Percentiles rank a stretch among this genome's conserved stretches.
phyloP scores from a whole-genome alignment of 1,139 yeast species.

The Diutina rugosa region DNA sequence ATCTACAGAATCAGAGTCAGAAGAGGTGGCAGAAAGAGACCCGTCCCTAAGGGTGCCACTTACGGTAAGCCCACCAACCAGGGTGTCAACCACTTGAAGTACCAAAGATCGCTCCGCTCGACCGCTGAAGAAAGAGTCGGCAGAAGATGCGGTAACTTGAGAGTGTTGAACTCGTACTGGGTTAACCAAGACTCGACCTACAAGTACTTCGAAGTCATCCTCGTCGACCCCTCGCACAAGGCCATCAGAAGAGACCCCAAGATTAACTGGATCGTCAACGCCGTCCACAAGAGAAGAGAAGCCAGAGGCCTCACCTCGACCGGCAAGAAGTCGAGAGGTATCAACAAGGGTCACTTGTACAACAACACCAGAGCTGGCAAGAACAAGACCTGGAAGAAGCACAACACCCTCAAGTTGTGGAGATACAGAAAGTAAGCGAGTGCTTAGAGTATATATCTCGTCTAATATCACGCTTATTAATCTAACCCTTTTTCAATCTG shows the following conservation, averaged over 20 bases:
- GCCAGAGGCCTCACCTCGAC: slow-evolving; percentile 97
- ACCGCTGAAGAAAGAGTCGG: slow-evolving; percentile 99
- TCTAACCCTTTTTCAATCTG: background rate
- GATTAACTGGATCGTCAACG: slow-evolving; percentile 99
- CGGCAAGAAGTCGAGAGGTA: slow-evolving; percentile 99
- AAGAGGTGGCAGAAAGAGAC: slow-evolving; percentile 99
- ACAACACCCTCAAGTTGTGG: slow-evolving; percentile 98
- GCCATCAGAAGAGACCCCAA: slow-evolving; percentile 98
- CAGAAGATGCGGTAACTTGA: slow-evolving; percentile 96
- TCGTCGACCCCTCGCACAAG: slow-evolving; percentile 95
- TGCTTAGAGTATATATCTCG: background rate
- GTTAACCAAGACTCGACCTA: slow-evolving; percentile 98
- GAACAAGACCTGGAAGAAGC: slow-evolving; percentile 99
- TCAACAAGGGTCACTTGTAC: slow-evolving; percentile 99
- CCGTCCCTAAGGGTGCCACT: slow-evolving; percentile 99
- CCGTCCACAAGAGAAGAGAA: slow-evolving; percentile 99
- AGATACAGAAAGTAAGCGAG: slow-evolving; percentile 87
- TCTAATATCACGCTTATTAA: background rate
- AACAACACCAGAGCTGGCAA: slow-evolving; percentile 97
- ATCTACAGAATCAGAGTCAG: slow-evolving; percentile 98
- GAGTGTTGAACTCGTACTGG: slow-evolving; percentile 99
- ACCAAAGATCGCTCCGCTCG: slow-evolving; percentile 96
- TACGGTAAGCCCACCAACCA: slow-evolving; percentile 99
- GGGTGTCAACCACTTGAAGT: slow-evolving; percentile 98
- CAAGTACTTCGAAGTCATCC: slow-evolving; percentile 97